Conservation (phyloP, 2,329 filamentous ascomycete genomes). For the Lecanicillium sp. region DNA sequence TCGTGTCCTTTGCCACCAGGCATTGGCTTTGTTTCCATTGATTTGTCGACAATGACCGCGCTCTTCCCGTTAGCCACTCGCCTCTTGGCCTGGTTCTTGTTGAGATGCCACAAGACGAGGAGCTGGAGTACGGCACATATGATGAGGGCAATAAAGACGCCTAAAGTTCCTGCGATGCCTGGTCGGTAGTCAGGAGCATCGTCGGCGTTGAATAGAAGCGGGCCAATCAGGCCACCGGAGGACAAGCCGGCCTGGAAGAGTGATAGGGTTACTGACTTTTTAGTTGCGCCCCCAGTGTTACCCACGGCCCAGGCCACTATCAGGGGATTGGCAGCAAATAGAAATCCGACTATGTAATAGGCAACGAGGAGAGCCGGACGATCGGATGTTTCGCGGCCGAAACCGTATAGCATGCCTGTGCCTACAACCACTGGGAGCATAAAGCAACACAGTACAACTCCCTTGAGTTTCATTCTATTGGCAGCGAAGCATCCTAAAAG, state of each 20-base stretch:
- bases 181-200: constrained; percentile 52
- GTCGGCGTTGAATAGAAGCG: constrained; percentile 48
- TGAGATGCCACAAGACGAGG: constrained; percentile 45
- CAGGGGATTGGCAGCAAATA: constrained; percentile 58
- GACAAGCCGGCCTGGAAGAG: constrained; percentile 55
- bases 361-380: constrained; percentile 45
- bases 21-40: constrained; percentile 35
- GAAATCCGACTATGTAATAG: constrained; percentile 58
- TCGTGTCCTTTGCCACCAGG: constrained; percentile 19
- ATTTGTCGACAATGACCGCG: constrained; percentile 49
- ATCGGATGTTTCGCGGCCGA: constrained; percentile 30
- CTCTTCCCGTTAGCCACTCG: constrained; percentile 53
- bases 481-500: constrained; percentile 50
- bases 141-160: constrained; percentile 44
- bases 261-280: constrained; percentile 56
- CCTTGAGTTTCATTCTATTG: constrained; percentile 49
- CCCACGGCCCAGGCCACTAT: constrained; percentile 62
- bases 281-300: constrained; percentile 60
- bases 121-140: constrained; percentile 45
- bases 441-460: constrained; percentile 41
- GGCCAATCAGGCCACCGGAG: constrained; percentile 59
- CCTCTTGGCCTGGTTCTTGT: constrained; percentile 45
- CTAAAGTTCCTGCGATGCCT: constrained; percentile 47
- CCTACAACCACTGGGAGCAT: constrained; percentile 55
- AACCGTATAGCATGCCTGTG: constrained; percentile 45